Percentiles rank a stretch among this genome's conserved stretches.
Conservation (phyloP, 1,284 basidiomycete species). For the Sporisorium graminicola region DNA sequence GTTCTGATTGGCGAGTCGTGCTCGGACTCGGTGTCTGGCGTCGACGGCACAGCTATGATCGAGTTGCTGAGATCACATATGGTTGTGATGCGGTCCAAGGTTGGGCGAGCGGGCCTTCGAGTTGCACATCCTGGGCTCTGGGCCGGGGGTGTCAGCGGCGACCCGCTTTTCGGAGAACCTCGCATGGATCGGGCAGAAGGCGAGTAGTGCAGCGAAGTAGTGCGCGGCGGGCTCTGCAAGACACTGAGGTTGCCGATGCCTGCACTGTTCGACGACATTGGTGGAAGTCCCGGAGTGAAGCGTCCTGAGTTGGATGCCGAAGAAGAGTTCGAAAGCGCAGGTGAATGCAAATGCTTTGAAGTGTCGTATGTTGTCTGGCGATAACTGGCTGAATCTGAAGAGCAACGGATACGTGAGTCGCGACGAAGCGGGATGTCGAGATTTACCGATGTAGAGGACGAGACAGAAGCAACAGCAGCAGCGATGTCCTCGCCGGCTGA, state of each 20-base stretch:
- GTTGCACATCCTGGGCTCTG: not conserved
- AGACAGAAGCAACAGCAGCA: constrained; percentile 14
- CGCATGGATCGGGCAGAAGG: constrained; percentile 23
- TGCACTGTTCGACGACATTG: constrained; percentile 15
- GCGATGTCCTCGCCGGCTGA: constrained; percentile 6
- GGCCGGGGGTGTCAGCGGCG: constrained; percentile 17
- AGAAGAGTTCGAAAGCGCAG: constrained; percentile 26
- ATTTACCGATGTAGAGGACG: constrained; percentile 1
- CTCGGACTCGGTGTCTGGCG: constrained; percentile 7
- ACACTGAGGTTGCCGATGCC: constrained; percentile 8
- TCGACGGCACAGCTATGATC: constrained; percentile 15
- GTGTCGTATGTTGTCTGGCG: not conserved
- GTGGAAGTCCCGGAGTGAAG: constrained; percentile 7
- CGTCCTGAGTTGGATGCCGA: constrained; percentile 12
- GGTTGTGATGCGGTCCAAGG: constrained; percentile 20
- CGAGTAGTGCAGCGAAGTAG: constrained; percentile 30
- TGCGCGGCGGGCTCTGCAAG: constrained; percentile 31
- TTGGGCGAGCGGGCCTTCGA: constrained; percentile 12
- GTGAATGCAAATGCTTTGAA: constrained; percentile 13
- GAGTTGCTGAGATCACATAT: constrained; percentile 26
- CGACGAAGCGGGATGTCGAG: constrained; percentile 37
- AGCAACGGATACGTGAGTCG: constrained; percentile 40
- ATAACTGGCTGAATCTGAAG: constrained; percentile 32
- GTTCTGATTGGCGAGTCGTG: constrained; percentile 6
- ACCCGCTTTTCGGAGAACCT: constrained; percentile 11